Conservation (phyloP, 2,329 filamentous ascomycete species). For the Scopulariopsis brevicaulis region DNA sequence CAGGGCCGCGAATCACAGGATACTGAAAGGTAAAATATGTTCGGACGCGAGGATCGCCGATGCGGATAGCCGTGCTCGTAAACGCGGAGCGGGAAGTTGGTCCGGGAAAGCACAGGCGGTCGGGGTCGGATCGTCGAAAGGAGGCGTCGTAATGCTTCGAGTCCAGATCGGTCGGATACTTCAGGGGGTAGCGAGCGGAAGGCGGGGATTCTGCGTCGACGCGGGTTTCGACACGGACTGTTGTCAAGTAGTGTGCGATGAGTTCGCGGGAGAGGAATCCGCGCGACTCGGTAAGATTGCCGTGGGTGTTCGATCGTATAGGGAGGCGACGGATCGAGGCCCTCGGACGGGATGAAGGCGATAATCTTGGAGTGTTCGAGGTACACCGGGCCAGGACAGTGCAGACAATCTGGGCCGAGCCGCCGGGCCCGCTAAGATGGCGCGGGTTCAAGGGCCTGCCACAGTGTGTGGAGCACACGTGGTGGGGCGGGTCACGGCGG, state of each 20-base stretch:
- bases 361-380: too few species aligned
- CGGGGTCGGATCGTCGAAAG: neutral
- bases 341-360: too few species aligned
- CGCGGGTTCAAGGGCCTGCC: too few species aligned
- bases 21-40: neutral
- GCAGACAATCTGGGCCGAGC: too few species aligned
- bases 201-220: neutral
- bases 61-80: neutral
- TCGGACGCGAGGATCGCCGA: neutral
- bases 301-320: too few species aligned
- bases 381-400: too few species aligned
- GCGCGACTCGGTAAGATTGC: neutral
- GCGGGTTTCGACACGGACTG: neutral
- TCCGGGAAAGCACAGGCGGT: neutral
- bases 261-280: neutral
- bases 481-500: too few species aligned
- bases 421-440: too few species aligned
- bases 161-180: neutral
- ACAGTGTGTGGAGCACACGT: too few species aligned
- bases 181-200: neutral
- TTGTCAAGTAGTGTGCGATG: neutral
- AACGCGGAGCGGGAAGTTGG: neutral
- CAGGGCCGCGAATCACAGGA: too few species aligned
- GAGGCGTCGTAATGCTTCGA: neutral
- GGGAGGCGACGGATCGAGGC: too few species aligned